phyloP scores from a whole-genome alignment of 2,329 filamentous ascomycete species.

The Samsoniella hepiali region DNA sequence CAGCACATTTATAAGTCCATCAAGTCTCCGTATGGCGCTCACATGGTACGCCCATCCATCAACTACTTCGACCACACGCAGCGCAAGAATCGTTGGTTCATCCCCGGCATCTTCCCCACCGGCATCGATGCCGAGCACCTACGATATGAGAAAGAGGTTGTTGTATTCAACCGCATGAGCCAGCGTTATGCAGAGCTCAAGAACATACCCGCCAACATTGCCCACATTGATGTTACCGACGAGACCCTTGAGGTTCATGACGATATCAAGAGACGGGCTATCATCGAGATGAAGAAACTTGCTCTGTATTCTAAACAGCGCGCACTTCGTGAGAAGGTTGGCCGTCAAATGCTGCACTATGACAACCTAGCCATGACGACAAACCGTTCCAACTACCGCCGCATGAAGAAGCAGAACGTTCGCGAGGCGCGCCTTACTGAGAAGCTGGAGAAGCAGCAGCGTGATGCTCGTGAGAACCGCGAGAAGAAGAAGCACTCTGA shows the following conservation, averaged over 20 bases:
- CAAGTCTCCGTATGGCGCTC: conserved; percentile 65
- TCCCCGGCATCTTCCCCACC: conserved; percentile 84
- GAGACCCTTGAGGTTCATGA: conserved; percentile 69
- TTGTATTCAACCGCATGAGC: conserved; percentile 86
- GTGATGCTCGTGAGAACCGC: conserved; percentile 89
- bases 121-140: conserved; percentile 85
- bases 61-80: conserved; percentile 76
- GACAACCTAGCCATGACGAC: conserved; percentile 97
- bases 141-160: conserved; percentile 80
- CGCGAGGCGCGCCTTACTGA: conserved; percentile 95
- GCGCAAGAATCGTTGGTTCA: conserved; percentile 72
- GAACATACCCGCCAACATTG: conserved; percentile 77
- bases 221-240: conserved; percentile 78
- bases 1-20: conserved; percentile 66
- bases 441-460: conserved; percentile 98
- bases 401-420: conserved; percentile 95
- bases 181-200: conserved; percentile 82
- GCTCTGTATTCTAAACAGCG: conserved; percentile 86
- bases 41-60: conserved; percentile 56
- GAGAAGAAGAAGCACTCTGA: conserved; percentile 98
- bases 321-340: conserved; percentile 78
- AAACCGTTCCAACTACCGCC: conserved; percentile 84
- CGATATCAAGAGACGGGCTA: conserved; percentile 77
- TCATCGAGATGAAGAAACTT: conserved; percentile 94
- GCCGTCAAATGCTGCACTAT: conserved; percentile 88